Evolutionary conservation across 805 yeast genomes (phyloP).

Genomic region (Kluyveromyces lactis): DNA sequence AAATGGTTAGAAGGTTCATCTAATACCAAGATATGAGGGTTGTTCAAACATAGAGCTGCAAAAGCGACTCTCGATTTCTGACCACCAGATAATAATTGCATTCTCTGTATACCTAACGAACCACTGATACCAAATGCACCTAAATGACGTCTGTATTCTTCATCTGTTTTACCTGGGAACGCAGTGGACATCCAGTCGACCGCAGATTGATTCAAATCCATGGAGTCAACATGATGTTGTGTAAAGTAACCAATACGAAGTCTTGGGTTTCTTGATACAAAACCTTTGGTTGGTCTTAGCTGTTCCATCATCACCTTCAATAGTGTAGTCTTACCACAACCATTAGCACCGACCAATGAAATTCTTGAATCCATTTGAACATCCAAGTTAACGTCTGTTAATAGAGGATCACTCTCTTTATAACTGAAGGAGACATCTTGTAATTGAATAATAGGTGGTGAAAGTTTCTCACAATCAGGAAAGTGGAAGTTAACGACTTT

Average conservation of each 20-base stretch:
- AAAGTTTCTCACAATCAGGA: constrained; percentile 88
- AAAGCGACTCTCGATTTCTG: constrained; percentile 97
- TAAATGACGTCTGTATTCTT: constrained; percentile 91
- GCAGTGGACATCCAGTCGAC: constrained; percentile 89
- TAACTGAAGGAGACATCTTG: constrained; percentile 86
- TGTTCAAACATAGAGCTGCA: constrained; percentile 83
- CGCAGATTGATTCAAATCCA: constrained; percentile 80
- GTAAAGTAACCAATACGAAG: constrained; percentile 94
- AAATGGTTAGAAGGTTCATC: constrained; percentile 98
- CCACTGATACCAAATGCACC: constrained; percentile 98
- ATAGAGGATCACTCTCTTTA: constrained; percentile 49
- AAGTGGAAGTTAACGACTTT: constrained; percentile 76
- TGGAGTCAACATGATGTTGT: constrained; percentile 96
- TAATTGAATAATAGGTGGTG: constrained; percentile 90
- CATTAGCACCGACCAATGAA: constrained; percentile 97
- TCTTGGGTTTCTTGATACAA: constrained; percentile 72
- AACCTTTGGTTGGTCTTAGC: constrained; percentile 67
- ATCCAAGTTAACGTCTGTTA: constrained; percentile 75
- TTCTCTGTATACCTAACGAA: constrained; percentile 82
- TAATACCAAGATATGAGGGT: constrained; percentile 84
- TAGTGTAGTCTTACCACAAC: constrained; percentile 97
- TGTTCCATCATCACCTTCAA: constrained; percentile 79
- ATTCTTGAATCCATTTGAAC: constrained; percentile 91
- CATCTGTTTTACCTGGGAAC: constrained; percentile 90
- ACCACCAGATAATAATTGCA: constrained; percentile 90